These are phyloP conservation scores for Peronosclerospora sorghi DNA, from an alignment of 352 stramenopile genomes.

Conservation along the genomic window DNA sequence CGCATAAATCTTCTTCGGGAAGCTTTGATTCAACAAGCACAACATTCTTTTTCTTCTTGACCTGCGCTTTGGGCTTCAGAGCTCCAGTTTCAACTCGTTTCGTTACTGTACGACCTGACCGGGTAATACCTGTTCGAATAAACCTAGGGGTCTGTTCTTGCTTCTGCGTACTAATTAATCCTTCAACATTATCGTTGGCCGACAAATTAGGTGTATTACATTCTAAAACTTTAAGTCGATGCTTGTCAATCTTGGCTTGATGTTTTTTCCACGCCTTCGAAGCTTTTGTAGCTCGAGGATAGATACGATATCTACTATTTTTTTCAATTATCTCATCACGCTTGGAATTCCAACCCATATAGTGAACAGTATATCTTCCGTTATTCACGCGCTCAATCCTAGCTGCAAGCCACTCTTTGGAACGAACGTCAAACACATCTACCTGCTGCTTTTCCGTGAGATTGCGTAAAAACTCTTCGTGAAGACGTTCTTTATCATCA, in stretches of 20 bases:
- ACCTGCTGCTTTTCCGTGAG: constrained; percentile 31
- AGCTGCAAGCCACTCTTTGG: constrained; percentile 44
- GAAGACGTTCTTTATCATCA: constrained; percentile 8
- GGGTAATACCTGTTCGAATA: constrained; percentile 47
- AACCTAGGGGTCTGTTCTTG: constrained; percentile 27
- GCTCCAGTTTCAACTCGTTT: constrained; percentile 36
- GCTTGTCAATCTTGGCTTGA: constrained; percentile 37
- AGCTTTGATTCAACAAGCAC: constrained; percentile 22
- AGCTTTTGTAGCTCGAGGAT: constrained; percentile 27
- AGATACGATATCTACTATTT: constrained; percentile 23
- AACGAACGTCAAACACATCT: constrained; percentile 45
- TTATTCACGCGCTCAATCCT: constrained; percentile 33
- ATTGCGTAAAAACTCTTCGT: constrained; percentile 22
- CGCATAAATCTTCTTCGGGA: constrained; percentile 72
- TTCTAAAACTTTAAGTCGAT: constrained; percentile 11
- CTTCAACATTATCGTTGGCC: constrained; percentile 1
- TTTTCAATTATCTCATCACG: constrained; percentile 38
- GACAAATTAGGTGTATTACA: constrained; percentile 10
- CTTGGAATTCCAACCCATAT: constrained; percentile 54
- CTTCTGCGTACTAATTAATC: constrained; percentile 3
- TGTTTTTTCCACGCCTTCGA: constrained; percentile 27
- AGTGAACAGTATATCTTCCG: constrained; percentile 35
- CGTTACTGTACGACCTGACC: constrained; percentile 55
- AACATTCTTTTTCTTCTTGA: constrained; percentile 21
- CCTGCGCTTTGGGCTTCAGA: constrained; percentile 12